These are phyloP conservation scores for Clarireedia homoeocarpa DNA, from an alignment of 2,329 filamentous ascomycete genomes.

Conservation along the genomic window DNA sequence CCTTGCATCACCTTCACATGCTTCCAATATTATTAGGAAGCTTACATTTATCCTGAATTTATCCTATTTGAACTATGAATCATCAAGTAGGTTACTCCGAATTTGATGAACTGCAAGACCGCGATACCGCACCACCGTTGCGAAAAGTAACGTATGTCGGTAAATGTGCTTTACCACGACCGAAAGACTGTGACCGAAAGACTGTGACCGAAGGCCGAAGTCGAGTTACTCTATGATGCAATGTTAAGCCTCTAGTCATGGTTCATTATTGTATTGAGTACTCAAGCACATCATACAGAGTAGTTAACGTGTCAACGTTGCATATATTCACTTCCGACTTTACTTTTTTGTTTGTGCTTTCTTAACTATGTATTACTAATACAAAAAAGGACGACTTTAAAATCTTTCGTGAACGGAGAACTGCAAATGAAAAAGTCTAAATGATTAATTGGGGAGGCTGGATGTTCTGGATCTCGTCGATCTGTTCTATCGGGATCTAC, in stretches of 20 bases:
- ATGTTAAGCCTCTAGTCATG: not conserved
- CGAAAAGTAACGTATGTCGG: slow-evolving; percentile 1
- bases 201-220: too few species aligned
- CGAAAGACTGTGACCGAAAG: too few species aligned
- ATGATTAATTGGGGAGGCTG: not conserved
- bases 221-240: not conserved
- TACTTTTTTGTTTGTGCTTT: not conserved
- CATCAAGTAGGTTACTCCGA: not conserved
- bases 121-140: not conserved
- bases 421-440: not conserved
- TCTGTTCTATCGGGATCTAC: not conserved
- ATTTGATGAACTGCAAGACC: not conserved
- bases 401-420: too few species aligned
- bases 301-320: not conserved
- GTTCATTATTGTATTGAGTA: not conserved
- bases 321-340: not conserved
- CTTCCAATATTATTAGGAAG: not conserved
- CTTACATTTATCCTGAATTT: slow-evolving; percentile 4
- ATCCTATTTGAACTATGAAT: not conserved
- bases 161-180: not conserved
- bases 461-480: slow-evolving; percentile 6
- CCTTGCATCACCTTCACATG: slow-evolving; percentile 4
- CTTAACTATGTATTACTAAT: not conserved
- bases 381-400: not conserved
- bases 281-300: not conserved